phyloP scores from a whole-genome alignment of 495 filamentous ascomycete genomes.

The Cudoniella acicularis region DNA sequence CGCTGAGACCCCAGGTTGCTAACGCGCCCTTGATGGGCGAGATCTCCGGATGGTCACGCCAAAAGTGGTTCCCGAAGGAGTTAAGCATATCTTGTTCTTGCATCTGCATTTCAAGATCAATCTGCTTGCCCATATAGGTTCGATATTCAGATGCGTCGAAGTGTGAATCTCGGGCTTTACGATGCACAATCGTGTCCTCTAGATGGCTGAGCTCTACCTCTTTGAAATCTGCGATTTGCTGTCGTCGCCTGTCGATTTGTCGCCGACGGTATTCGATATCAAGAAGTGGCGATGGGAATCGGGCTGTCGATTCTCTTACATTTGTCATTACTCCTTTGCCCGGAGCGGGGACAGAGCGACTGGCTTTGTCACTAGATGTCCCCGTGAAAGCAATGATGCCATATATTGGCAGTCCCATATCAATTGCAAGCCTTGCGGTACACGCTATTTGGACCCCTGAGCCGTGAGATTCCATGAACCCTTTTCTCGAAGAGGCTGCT shows the following conservation, averaged over 20 bases:
- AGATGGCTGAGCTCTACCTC: conserved; percentile 60
- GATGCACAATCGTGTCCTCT: no score
- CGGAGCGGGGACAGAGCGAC: conserved; percentile 90
- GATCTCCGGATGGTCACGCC: conserved; percentile 87
- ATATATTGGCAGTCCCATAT: conserved; percentile 97
- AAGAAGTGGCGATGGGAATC: conserved; percentile 86
- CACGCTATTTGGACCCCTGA: conserved; percentile 96
- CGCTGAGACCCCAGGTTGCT: conserved; percentile 94
- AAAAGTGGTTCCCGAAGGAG: conserved; percentile 95
- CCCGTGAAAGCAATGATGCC: conserved; percentile 87
- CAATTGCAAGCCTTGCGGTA: conserved; percentile 90
- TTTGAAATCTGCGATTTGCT: conserved; percentile 83
- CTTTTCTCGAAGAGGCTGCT: conserved; percentile 87
- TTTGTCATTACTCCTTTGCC: conserved; percentile 94
- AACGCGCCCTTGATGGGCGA: conserved; percentile 88
- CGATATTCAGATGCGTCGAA: background rate
- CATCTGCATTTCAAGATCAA: conserved; percentile 77
- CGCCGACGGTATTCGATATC: conserved; percentile 93
- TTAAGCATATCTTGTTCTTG: conserved; percentile 87
- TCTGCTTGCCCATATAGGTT: conserved; percentile 71
- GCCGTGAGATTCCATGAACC: conserved; percentile 99
- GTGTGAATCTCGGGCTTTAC: no score
- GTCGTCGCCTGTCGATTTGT: conserved; percentile 67
- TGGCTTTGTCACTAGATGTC: conserved; percentile 96
- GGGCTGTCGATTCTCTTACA: conserved; percentile 78